A percentile compares a stretch with the other conserved stretches of the same genome.
Evolutionary conservation across 73 alveolate genomes (phyloP).

Genomic region (Paramecium pentaurelia): DNA sequence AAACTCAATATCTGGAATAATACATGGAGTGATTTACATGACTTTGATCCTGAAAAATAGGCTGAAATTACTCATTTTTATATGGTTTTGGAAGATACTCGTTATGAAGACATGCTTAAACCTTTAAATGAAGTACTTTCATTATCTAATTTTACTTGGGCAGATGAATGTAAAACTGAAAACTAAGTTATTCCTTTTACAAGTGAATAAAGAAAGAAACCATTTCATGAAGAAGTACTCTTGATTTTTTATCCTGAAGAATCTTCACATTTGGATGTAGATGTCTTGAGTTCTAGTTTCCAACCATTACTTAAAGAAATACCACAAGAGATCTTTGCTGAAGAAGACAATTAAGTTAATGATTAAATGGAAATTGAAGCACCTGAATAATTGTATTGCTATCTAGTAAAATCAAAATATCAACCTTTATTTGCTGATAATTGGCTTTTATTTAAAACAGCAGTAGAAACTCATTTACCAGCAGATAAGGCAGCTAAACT

Average conservation of each 20-base stretch:
- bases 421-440: conserved; percentile 24
- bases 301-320: neutral
- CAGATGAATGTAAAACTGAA: conserved; percentile 6
- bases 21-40: conserved; percentile 80
- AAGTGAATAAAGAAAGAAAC: neutral
- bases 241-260: conserved; percentile 15
- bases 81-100: conserved; percentile 7
- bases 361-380: neutral
- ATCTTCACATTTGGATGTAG: neutral
- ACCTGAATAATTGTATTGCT: neutral
- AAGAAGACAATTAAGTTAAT: neutral
- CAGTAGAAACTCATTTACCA: neutral
- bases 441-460: neutral
- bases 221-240: conserved; percentile 2
- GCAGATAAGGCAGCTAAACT: neutral
- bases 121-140: conserved; percentile 23
- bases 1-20: conserved; percentile 70
- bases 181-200: neutral
- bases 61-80: neutral
- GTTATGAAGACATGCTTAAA: neutral
- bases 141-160: neutral
- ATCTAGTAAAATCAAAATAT: neutral
- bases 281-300: neutral
- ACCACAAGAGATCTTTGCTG: conserved; percentile 4
- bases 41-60: conserved; percentile 63